Evolutionary conservation across 2,329 filamentous ascomycete genomes (phyloP).

Genomic region (Huntiella decipiens): DNA sequence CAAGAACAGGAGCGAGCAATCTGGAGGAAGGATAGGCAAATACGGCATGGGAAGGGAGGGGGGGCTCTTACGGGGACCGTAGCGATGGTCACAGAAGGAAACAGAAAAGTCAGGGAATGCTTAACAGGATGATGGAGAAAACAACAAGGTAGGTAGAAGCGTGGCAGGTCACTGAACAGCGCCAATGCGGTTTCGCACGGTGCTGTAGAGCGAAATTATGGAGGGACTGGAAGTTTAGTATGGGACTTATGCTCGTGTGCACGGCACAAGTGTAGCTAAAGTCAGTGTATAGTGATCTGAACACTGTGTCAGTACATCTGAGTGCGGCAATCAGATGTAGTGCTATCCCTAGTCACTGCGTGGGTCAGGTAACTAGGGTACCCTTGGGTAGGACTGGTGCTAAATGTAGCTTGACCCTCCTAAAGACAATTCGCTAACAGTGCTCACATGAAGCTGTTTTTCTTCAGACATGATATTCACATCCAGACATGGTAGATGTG

Average conservation of each 20-base stretch:
- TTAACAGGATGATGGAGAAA: not conserved
- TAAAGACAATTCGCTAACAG: too few species aligned
- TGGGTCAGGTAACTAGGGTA: not conserved
- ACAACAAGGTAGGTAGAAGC: not conserved
- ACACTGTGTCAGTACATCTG: not conserved
- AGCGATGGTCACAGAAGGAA: slow-evolving; percentile 2
- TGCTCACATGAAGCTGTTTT: too few species aligned
- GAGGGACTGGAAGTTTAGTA: not conserved
- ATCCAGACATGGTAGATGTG: too few species aligned
- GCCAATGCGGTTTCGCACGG: too few species aligned
- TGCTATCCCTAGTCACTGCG: not conserved
- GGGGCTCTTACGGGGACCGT: not conserved
- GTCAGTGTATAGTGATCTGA: not conserved
- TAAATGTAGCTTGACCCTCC: too few species aligned
- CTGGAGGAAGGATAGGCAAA: not conserved
- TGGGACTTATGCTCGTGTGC: not conserved
- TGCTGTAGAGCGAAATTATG: too few species aligned
- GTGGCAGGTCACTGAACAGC: too few species aligned
- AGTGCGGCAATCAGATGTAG: not conserved
- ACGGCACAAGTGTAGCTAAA: not conserved
- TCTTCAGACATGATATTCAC: too few species aligned
- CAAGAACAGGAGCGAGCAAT: not conserved
- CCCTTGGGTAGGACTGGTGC: not conserved
- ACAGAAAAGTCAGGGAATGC: slow-evolving; percentile 8
- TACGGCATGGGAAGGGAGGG: not conserved